Conservation (phyloP, 169 alveolate genomes). For the Theileria orientalis region DNA sequence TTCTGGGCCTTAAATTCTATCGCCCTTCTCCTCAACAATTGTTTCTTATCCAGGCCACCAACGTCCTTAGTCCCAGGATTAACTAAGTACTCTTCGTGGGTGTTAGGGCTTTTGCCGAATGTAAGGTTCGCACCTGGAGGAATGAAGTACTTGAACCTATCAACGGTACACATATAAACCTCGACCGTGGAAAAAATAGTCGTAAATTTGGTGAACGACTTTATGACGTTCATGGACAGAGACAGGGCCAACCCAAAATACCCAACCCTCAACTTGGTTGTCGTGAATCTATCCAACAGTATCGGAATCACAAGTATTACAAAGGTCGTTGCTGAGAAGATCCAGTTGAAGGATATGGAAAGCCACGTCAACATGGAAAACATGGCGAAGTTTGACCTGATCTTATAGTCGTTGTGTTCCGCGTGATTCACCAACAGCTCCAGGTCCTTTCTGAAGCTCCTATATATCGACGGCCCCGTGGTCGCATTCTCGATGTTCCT, state of each 20-base stretch:
- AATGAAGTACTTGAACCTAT: not conserved
- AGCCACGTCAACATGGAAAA: conserved; percentile 32
- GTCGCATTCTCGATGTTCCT: conserved; percentile 25
- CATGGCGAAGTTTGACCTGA: conserved; percentile 8
- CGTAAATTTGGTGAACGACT: conserved; percentile 27
- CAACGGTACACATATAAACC: not conserved
- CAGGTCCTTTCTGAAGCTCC: conserved; percentile 47
- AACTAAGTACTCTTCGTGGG: too few relatives aligned
- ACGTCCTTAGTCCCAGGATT: not conserved
- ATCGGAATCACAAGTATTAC: conserved; percentile 4
- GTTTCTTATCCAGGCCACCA: not conserved
- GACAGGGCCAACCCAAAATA: conserved; percentile 21
- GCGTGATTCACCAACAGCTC: conserved; percentile 5
- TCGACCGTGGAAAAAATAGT: not conserved
- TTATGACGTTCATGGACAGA: not conserved
- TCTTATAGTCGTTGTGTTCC: conserved; percentile 13
- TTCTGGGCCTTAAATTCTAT: too few relatives aligned
- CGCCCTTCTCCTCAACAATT: too few relatives aligned
- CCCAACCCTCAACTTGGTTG: not conserved
- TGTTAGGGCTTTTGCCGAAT: conserved; percentile 1
- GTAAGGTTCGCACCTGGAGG: not conserved
- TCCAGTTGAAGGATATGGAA: conserved; percentile 15
- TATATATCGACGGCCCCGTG: conserved; percentile 25
- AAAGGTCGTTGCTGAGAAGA: not conserved
- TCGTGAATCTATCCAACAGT: not conserved